Conservation (phyloP, 2,329 filamentous ascomycete genomes). For the Botrytis elliptica region DNA sequence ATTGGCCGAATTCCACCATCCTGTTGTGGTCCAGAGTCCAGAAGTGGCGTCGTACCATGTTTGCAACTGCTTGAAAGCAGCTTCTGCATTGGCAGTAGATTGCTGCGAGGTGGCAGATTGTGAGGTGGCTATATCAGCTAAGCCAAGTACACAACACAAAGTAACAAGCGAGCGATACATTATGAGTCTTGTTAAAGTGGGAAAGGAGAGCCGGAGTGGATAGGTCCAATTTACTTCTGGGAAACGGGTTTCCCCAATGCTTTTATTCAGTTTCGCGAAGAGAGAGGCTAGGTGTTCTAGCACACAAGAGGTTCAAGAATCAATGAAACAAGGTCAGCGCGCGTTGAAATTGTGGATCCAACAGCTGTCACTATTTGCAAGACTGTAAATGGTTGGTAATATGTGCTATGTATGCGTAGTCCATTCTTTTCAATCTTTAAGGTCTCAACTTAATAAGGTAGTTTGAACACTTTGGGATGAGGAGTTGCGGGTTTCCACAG, state of each 20-base stretch:
- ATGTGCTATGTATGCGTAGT: neutral
- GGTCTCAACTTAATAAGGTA: neutral
- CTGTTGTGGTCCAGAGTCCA: conserved; percentile 62
- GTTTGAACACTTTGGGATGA: neutral
- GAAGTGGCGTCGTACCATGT: conserved; percentile 58
- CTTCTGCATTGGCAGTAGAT: conserved; percentile 30
- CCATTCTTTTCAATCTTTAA: neutral
- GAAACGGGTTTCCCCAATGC: neutral
- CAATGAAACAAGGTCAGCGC: conserved; percentile 2
- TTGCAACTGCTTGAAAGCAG: conserved; percentile 50
- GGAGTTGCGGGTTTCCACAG: too few relatives aligned
- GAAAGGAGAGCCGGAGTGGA: neutral
- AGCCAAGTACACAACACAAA: neutral
- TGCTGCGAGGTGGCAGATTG: conserved; percentile 25
- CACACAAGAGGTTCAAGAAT: neutral
- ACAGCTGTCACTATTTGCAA: neutral
- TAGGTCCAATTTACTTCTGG: neutral
- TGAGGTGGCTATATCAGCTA: conserved; percentile 12
- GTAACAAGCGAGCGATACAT: conserved; percentile 14
- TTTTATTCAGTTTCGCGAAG: neutral
- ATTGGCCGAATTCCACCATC: conserved; percentile 77
- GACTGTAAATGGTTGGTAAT: neutral
- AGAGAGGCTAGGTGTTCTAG: neutral
- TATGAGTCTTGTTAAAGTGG: conserved; percentile 6
- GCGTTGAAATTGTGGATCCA: neutral